Percentiles rank a stretch among this genome's conserved stretches.
These are phyloP conservation scores for Fermentozyma sake DNA, from an alignment of 1,139 yeast species.

Conservation along the genomic window DNA sequence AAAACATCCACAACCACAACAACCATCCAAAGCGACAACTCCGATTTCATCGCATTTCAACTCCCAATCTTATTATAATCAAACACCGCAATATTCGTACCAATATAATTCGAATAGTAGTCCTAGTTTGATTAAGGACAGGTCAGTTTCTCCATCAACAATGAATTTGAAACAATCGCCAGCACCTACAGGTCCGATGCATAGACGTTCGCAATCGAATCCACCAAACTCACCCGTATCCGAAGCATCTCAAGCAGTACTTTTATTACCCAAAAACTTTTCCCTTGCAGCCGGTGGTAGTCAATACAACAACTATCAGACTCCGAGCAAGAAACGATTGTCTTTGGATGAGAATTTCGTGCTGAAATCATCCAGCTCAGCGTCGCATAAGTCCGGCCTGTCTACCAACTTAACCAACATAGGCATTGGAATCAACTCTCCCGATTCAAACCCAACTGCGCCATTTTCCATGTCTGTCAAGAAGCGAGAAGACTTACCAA, in stretches of 20 bases:
- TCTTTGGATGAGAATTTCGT: conserved; percentile 27
- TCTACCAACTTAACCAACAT: conserved; percentile 19
- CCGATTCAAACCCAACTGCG: conserved; percentile 2
- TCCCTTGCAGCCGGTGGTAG: conserved; percentile 23
- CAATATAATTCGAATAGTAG: conserved; percentile 24
- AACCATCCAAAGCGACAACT: no score
- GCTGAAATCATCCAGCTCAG: no score
- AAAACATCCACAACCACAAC: conserved; percentile 7
- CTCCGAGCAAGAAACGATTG: conserved; percentile 24
- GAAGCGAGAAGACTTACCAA: conserved; percentile 1
- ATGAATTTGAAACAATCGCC: conserved; percentile 8
- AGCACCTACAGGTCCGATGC: conserved; percentile 9
- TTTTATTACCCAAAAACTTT: conserved; percentile 44
- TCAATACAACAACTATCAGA: no score
- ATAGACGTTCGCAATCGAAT: conserved; percentile 33
- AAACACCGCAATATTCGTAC: conserved; percentile 11
- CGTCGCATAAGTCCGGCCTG: no score
- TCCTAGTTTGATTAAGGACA: conserved; percentile 21
- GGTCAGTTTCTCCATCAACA: conserved; percentile 25
- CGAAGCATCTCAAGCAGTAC: conserved; percentile 31
- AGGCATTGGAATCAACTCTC: conserved; percentile 12
- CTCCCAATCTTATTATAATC: no score
- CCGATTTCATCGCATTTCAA: no score
- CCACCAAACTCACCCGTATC: conserved; percentile 27
- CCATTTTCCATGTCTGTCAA: no score